Evolutionary conservation across 306 rosid genomes (phyloP).

Genomic region (Castanopsis chinensis): DNA sequence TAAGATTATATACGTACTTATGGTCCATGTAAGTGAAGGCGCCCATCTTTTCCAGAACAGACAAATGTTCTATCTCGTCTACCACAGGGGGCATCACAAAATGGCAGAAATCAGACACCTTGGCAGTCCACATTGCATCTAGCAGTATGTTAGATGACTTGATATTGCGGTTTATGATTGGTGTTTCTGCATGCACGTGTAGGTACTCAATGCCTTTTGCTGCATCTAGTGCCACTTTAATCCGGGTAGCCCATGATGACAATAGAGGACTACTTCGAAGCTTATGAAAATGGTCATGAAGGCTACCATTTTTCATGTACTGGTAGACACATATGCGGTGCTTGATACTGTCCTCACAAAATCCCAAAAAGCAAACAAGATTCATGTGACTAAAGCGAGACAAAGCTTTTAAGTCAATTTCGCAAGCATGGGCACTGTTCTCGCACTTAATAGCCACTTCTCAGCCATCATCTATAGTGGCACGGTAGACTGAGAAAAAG

Average conservation of each 20-base stretch:
- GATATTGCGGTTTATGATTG: conserved; percentile 71
- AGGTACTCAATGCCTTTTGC: conserved; percentile 42
- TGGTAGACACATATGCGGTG: conserved; percentile 71
- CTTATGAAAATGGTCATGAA: conserved; percentile 70
- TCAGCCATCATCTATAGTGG: too few species aligned
- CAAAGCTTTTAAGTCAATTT: too few species aligned
- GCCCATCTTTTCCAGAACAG: conserved; percentile 53
- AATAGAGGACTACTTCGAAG: conserved; percentile 30
- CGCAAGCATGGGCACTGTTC: too few species aligned
- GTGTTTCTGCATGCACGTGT: conserved; percentile 55
- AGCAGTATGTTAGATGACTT: conserved; percentile 66
- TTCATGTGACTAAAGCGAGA: too few species aligned
- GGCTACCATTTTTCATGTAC: conserved; percentile 64
- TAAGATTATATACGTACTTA: too few species aligned
- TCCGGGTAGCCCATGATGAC: conserved; percentile 48
- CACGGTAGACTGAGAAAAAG: too few species aligned
- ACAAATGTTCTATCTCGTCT: conserved; percentile 35
- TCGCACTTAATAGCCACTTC: too few species aligned
- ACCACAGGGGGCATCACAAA: conserved; percentile 61
- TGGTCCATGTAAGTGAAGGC: not conserved
- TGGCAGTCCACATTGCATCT: conserved; percentile 49
- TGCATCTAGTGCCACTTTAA: conserved; percentile 38
- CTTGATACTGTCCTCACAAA: not conserved
- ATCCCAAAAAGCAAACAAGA: too few species aligned
- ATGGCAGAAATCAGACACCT: conserved; percentile 67